Conservation (phyloP, 768 basidiomycete species). For the Rhodotorula taiwanensis region DNA sequence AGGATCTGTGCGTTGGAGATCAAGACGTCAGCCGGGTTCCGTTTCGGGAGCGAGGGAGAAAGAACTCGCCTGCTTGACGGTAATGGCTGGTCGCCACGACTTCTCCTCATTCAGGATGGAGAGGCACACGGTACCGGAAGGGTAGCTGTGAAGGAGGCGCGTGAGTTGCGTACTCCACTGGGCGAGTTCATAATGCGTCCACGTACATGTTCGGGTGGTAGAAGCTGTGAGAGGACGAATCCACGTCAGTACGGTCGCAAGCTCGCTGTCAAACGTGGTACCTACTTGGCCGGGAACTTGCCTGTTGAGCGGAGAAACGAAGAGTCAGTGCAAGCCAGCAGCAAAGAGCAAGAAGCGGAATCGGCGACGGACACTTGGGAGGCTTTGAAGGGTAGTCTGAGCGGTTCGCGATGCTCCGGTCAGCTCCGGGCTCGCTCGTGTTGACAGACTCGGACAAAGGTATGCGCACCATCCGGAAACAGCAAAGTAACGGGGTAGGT, state of each 20-base stretch:
- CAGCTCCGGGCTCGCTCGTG: background rate
- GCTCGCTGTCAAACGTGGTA: background rate
- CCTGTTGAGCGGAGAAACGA: too few species aligned
- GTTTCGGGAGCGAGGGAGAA: too few species aligned
- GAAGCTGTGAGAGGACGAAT: background rate
- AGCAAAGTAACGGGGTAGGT: slow-evolving; percentile 86
- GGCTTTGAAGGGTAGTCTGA: slow-evolving; percentile 91
- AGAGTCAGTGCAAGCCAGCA: too few species aligned
- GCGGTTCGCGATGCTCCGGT: background rate
- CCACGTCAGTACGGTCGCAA: too few species aligned
- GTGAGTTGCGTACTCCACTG: too few species aligned
- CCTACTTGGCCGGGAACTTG: slow-evolving; percentile 46
- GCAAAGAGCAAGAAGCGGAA: background rate
- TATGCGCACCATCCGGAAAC: slow-evolving; percentile 95
- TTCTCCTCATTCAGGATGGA: slow-evolving; percentile 99
- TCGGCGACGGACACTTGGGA: slow-evolving; percentile 66
- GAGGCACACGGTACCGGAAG: slow-evolving; percentile 94
- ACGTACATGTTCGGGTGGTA: slow-evolving; percentile 43
- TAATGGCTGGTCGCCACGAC: slow-evolving; percentile 97
- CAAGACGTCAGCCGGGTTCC: too few species aligned
- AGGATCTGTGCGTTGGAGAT: too few species aligned
- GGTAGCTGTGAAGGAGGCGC: slow-evolving; percentile 92
- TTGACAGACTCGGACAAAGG: too few species aligned
- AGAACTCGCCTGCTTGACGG: slow-evolving; percentile 83
- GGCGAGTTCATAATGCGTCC: too few species aligned